Evolutionary conservation across 176 grass and related monocot species (phyloP), one percentile per base, ranked within the genome.

Genomic region (Hyparrhenia diplandra): DNA sequence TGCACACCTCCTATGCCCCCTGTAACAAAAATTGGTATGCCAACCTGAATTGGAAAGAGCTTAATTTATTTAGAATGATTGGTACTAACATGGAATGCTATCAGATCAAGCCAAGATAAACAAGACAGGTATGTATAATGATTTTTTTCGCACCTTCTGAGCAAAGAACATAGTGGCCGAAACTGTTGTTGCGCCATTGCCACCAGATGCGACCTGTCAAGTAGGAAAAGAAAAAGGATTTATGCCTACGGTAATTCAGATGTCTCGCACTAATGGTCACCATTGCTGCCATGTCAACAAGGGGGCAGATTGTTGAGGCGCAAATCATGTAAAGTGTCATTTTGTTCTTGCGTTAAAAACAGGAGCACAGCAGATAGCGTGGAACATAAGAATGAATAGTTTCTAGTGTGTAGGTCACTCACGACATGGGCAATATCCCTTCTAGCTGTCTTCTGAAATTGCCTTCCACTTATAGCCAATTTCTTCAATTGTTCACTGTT

Each of bases 111-210:
- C 25, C 16, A 71, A 35, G 69, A 63, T 18, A 67, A 75, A 57
- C 4, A 83, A 41, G 51, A 64, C 0, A 0, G 36, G 18, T 2
- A 70, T 35, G 18, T 1, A 75, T 36, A 12, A 71, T 69, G 46
- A 52, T 31, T 69, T 73, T 58, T 42, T 39, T 18, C 39, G 29
- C 64, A 94, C 92, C 92, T 98, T 98, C 62, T 94, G 70, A 59
- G 95, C 90, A 74, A 98, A 98, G 86, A 98, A 88, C 92, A 98
- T 95, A 43, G 90, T 91, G 63, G 90, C 95, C 51, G 95, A 98
- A 76, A 98, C 95, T 67, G 95, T 98, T 29, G 90, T 98, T 67
- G 95, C 95, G 5, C 95, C 92, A 64, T 91, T 95, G 35, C 86
- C 82, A 72, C 95, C 86, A 54, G 84, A 78, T 7, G 92, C 87